These are phyloP conservation scores for Glycine latifolia DNA, from an alignment of 306 rosid genomes.

Conservation along the genomic window DNA sequence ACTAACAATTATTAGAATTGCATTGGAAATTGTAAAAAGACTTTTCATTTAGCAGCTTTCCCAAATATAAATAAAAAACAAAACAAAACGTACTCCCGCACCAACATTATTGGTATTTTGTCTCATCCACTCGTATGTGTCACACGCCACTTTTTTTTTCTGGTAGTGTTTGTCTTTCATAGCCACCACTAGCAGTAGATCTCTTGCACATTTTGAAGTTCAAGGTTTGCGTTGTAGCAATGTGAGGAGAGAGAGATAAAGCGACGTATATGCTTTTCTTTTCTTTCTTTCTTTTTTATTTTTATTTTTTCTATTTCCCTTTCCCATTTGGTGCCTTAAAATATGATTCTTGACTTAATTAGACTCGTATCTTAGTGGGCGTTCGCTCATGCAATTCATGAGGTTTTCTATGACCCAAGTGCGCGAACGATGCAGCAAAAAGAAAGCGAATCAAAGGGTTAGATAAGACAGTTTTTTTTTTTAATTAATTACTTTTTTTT, in stretches of 20 bases:
- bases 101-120: slow-evolving; percentile 41
- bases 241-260: slow-evolving; percentile 32
- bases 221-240: slow-evolving; percentile 27
- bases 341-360: slow-evolving; percentile 47
- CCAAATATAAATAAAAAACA: background rate
- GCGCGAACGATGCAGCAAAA: slow-evolving; percentile 46
- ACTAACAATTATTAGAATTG: too few relatives aligned
- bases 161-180: slow-evolving; percentile 16
- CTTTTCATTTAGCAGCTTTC: too few relatives aligned
- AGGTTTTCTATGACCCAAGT: slow-evolving; percentile 47
- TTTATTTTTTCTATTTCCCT: background rate
- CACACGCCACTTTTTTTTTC: slow-evolving; percentile 18
- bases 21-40: too few relatives aligned
- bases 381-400: slow-evolving; percentile 53
- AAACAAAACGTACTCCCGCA: slow-evolving; percentile 7
- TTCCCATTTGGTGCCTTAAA: slow-evolving; percentile 31
- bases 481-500: background rate
- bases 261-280: slow-evolving; percentile 32
- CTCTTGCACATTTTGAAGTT: slow-evolving; percentile 27
- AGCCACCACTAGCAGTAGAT: slow-evolving; percentile 18
- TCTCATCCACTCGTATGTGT: slow-evolving; percentile 35
- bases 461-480: slow-evolving; percentile 9
- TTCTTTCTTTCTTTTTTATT: background rate
- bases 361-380: slow-evolving; percentile 11
- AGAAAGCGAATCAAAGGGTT: slow-evolving; percentile 45